A percentile compares a stretch with the other conserved stretches of the same genome.
phyloP scores from a whole-genome alignment of 2,329 filamentous ascomycete species.

The Monosporascus sp. region DNA sequence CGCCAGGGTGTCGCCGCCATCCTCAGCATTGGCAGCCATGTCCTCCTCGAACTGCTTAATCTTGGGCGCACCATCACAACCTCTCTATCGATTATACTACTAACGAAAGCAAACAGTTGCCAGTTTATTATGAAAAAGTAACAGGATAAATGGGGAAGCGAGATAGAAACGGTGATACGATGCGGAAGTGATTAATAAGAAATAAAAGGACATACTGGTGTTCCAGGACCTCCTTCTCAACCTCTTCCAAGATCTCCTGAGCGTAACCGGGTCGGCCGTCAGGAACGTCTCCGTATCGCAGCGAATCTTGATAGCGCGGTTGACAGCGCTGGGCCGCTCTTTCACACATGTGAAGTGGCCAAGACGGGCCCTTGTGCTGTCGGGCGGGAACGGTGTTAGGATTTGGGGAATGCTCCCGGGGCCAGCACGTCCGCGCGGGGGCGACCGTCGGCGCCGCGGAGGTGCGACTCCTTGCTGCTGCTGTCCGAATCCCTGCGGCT shows the following conservation, averaged over 20 bases:
- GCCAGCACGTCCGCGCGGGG: conserved; percentile 68
- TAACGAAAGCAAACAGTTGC: neutral
- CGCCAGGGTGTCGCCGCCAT: too few species aligned
- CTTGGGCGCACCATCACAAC: too few species aligned
- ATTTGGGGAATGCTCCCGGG: conserved; percentile 89
- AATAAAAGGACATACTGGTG: conserved; percentile 4
- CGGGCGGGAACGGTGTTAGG: conserved; percentile 70
- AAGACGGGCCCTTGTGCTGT: conserved; percentile 56
- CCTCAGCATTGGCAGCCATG: too few species aligned
- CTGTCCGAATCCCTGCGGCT: conserved; percentile 86
- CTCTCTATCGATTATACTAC: too few species aligned
- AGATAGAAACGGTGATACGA: too few species aligned
- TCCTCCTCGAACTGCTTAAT: too few species aligned
- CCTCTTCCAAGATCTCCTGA: conserved; percentile 7
- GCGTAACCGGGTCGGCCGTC: conserved; percentile 1
- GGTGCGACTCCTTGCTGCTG: conserved; percentile 80
- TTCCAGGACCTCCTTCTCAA: conserved; percentile 12
- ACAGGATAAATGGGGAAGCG: too few species aligned
- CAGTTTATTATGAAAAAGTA: neutral
- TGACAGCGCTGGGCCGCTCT: conserved; percentile 60
- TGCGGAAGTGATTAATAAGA: too few species aligned
- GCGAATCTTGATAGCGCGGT: conserved; percentile 78
- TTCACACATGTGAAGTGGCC: conserved; percentile 4
- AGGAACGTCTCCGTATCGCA: conserved; percentile 6
- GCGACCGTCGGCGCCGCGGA: conserved; percentile 51